phyloP scores from a whole-genome alignment of 177 flowering plant species.

The Vitis hybrid region DNA sequence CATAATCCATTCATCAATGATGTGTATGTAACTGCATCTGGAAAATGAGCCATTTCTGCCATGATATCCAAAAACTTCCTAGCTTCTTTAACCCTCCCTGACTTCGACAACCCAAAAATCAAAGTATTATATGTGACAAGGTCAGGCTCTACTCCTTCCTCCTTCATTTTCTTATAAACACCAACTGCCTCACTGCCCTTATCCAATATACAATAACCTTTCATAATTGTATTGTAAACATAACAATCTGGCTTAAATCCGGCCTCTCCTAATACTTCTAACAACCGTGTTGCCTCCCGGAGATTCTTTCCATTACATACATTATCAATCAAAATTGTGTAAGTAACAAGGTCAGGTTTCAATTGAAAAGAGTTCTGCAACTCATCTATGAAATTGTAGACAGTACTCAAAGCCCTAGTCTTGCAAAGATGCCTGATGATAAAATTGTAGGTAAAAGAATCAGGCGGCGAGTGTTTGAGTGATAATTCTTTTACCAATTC shows the following conservation, averaged over 20 bases:
- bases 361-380: conserved; percentile 38
- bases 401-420: conserved; percentile 45
- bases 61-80: conserved; percentile 60
- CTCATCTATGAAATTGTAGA: conserved; percentile 54
- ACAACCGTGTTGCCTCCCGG: conserved; percentile 68
- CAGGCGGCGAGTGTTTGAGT: conserved; percentile 43
- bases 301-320: conserved; percentile 79
- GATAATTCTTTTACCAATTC: conserved; percentile 61
- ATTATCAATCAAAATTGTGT: conserved; percentile 82
- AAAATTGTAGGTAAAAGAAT: conserved; percentile 71
- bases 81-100: conserved; percentile 70
- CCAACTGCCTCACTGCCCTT: conserved; percentile 61
- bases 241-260: conserved; percentile 88
- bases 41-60: conserved; percentile 69
- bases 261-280: conserved; percentile 44
- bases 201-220: conserved; percentile 70
- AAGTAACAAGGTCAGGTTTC: conserved; percentile 78
- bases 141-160: conserved; percentile 82
- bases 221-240: conserved; percentile 90
- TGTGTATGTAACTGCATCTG: conserved; percentile 83
- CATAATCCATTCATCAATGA: conserved; percentile 96
- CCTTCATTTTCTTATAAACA: conserved; percentile 80
- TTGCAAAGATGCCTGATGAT: conserved; percentile 66
- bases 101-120: conserved; percentile 84
- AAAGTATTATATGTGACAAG: conserved; percentile 81